A percentile compares a stretch with the other conserved stretches of the same genome.
phyloP scores from a whole-genome alignment of 768 basidiomycete species.

The Suillus spraguei region DNA sequence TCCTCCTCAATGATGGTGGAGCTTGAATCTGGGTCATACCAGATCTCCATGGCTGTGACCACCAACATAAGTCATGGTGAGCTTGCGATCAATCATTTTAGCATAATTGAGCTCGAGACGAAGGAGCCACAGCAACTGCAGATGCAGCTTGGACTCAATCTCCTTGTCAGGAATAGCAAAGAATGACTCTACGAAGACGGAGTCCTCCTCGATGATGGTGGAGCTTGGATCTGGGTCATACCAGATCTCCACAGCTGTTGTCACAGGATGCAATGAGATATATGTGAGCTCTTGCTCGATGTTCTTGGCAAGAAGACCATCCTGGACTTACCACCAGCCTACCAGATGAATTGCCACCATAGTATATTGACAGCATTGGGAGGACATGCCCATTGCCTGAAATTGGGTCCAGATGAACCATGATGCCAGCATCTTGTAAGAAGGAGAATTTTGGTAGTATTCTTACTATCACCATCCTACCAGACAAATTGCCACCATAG shows the following conservation, averaged over 20 bases:
- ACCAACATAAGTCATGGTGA: constrained; percentile 94
- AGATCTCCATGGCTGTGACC: constrained; percentile 91
- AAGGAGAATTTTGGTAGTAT: too few relatives aligned
- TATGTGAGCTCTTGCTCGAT: constrained; percentile 93
- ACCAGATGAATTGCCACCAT: too few relatives aligned
- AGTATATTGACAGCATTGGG: too few relatives aligned
- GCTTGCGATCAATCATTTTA: constrained; percentile 96
- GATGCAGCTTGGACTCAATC: constrained; percentile 84
- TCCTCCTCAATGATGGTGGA: constrained; percentile 97
- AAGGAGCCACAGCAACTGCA: constrained; percentile 96
- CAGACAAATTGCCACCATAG: too few relatives aligned
- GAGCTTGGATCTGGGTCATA: constrained; percentile 92
- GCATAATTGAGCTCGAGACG: constrained; percentile 96
- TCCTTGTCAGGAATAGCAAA: constrained; percentile 99
- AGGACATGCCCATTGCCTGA: too few relatives aligned
- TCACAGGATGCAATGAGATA: constrained; percentile 92
- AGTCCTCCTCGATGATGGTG: constrained; percentile 96
- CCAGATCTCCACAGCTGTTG: constrained; percentile 95
- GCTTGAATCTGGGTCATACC: constrained; percentile 93
- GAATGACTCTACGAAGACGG: constrained; percentile 96
- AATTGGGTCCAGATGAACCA: too few relatives aligned
- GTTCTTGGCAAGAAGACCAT: constrained; percentile 65
- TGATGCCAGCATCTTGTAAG: too few relatives aligned
- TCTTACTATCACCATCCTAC: too few relatives aligned
- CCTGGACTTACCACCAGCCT: too few relatives aligned